A percentile compares a stretch with the other conserved stretches of the same genome.
Conservation (phyloP, 305 asterid species). For the Lippia alba region DNA sequence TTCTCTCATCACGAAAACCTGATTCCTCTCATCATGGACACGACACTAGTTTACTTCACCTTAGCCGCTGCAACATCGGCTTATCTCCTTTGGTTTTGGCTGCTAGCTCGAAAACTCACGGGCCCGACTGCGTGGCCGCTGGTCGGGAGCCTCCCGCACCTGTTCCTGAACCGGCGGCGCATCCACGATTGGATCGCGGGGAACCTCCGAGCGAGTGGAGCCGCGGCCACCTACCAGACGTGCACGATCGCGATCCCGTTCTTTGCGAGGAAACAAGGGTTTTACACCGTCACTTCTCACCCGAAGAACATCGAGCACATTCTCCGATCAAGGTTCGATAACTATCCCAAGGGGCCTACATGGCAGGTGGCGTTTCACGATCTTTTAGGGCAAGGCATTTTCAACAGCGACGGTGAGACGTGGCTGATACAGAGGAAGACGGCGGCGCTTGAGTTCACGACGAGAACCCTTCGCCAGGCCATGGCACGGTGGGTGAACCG, state of each 20-base stretch:
- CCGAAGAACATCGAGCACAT: constrained; percentile 71
- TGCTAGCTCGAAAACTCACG: constrained; percentile 49
- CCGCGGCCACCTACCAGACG: constrained; percentile 62
- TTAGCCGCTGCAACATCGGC: constrained; percentile 33
- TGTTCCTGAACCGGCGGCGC: constrained; percentile 53
- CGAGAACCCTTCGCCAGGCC: constrained; percentile 65
- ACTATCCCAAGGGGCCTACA: constrained; percentile 54
- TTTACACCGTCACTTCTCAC: constrained; percentile 65
- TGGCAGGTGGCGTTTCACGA: constrained; percentile 62
- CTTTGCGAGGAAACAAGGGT: constrained; percentile 60
- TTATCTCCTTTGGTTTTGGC: constrained; percentile 58
- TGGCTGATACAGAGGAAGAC: constrained; percentile 68
- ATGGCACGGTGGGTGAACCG: constrained; percentile 69
- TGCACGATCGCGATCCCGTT: constrained; percentile 63
- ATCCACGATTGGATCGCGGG: constrained; percentile 70
- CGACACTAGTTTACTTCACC: constrained; percentile 29
- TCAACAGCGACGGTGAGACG: constrained; percentile 64
- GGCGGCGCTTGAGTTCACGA: constrained; percentile 61
- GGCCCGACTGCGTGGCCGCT: constrained; percentile 65
- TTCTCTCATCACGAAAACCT: not conserved
- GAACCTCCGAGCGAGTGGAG: constrained; percentile 52
- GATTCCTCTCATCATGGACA: constrained; percentile 39
- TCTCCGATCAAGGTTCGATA: constrained; percentile 64
- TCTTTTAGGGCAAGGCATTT: constrained; percentile 62
- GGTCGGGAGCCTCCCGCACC: constrained; percentile 59